Evolutionary conservation across 306 rosid species (phyloP).

Genomic region (Malus sylvestris): DNA sequence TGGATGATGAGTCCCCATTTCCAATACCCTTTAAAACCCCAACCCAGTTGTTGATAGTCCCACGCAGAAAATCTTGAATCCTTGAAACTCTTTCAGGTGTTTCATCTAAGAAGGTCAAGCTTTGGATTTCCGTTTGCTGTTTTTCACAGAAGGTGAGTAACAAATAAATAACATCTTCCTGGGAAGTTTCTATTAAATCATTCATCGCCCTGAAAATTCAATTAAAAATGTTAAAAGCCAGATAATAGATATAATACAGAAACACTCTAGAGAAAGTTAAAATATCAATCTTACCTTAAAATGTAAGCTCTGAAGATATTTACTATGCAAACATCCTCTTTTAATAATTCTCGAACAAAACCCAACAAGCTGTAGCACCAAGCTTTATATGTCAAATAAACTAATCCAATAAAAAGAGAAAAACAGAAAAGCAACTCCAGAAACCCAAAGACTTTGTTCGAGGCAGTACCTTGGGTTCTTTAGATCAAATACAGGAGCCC

Average conservation of each 20-base stretch:
- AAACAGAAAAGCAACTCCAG: neutral
- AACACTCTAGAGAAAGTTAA: constrained; percentile 11
- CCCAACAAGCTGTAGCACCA: constrained; percentile 55
- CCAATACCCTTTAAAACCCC: constrained; percentile 29
- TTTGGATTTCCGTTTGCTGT: constrained; percentile 28
- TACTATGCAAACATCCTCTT: constrained; percentile 39
- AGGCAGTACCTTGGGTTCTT: constrained; percentile 49
- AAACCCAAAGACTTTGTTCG: constrained; percentile 1
- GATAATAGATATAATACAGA: neutral
- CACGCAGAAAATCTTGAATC: constrained; percentile 46
- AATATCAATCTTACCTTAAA: constrained; percentile 48
- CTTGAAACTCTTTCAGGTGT: constrained; percentile 33
- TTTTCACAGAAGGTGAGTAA: constrained; percentile 53
- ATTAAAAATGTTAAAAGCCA: constrained; percentile 14
- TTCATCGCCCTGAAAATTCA: constrained; percentile 51
- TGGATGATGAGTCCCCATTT: constrained; percentile 20
- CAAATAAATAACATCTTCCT: constrained; percentile 51
- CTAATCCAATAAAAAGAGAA: neutral
- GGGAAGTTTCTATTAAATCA: constrained; percentile 51
- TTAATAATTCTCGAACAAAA: constrained; percentile 51
- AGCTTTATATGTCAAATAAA: constrained; percentile 24
- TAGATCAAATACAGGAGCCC: constrained; percentile 66
- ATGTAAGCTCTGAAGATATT: constrained; percentile 40
- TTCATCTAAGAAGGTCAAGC: constrained; percentile 26
- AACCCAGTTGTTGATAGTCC: constrained; percentile 33